Evolutionary conservation across 1,139 yeast genomes (phyloP).

Genomic region (Candida labiduridarum): DNA sequence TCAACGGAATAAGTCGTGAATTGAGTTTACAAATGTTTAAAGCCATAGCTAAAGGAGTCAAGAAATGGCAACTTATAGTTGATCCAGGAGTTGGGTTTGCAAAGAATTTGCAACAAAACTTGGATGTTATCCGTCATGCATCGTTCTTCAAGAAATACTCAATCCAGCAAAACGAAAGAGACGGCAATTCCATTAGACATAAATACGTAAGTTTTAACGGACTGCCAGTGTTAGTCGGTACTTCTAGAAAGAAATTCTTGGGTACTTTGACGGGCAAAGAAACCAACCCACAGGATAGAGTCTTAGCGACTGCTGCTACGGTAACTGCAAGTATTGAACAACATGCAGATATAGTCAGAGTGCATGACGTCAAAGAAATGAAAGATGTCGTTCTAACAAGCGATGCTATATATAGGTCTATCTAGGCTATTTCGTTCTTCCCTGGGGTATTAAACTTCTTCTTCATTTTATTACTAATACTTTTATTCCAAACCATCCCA

Average conservation of each 20-base stretch:
- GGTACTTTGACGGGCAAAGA: slow-evolving; percentile 62
- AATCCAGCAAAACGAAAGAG: slow-evolving; percentile 23
- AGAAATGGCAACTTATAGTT: slow-evolving; percentile 85
- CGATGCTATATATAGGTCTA: slow-evolving; percentile 65
- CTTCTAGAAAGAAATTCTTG: slow-evolving; percentile 85
- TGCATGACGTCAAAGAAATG: slow-evolving; percentile 79
- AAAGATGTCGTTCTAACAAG: slow-evolving; percentile 66
- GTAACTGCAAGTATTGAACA: slow-evolving; percentile 74
- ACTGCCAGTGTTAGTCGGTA: slow-evolving; percentile 76
- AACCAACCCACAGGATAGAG: slow-evolving; percentile 57
- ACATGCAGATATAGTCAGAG: slow-evolving; percentile 81
- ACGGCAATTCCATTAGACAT: slow-evolving; percentile 25
- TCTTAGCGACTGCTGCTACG: slow-evolving; percentile 76
- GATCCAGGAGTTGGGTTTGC: slow-evolving; percentile 99
- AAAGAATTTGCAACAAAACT: slow-evolving; percentile 67
- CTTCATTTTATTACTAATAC: slow-evolving; percentile 53
- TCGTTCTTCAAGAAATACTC: slow-evolving; percentile 58
- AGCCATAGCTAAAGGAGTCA: slow-evolving; percentile 67
- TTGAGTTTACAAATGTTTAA: slow-evolving; percentile 54
- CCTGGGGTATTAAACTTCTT: slow-evolving; percentile 29
- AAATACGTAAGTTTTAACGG: slow-evolving; percentile 47
- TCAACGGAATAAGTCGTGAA: slow-evolving; percentile 64
- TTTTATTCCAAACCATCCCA: slow-evolving; percentile 60
- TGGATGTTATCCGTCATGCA: slow-evolving; percentile 62
- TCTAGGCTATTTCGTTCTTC: slow-evolving; percentile 6